A percentile compares a stretch with the other conserved stretches of the same genome.
These are phyloP conservation scores for Vanrija pseudolonga DNA, from an alignment of 1,284 basidiomycete genomes.

Conservation along the genomic window DNA sequence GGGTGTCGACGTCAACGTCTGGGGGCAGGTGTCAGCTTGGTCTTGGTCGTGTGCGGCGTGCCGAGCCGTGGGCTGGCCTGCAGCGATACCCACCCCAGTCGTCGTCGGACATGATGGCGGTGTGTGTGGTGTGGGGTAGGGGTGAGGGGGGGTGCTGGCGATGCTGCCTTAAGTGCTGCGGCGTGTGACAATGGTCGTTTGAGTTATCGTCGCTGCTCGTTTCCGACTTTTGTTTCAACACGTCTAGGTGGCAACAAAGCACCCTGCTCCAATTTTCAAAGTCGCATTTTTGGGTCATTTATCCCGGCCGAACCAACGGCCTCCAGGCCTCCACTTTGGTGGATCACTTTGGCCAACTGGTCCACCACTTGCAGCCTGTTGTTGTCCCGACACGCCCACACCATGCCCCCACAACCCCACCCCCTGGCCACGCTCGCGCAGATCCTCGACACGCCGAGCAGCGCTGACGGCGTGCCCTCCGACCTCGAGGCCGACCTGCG, in stretches of 20 bases:
- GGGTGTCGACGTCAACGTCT: slow-evolving; percentile 55
- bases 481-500: slow-evolving; percentile 82
- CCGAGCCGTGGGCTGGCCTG: background rate
- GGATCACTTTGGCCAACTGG: too few relatives aligned
- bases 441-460: slow-evolving; percentile 72
- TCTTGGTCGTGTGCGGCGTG: too few relatives aligned
- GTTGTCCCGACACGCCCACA: background rate
- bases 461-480: slow-evolving; percentile 71
- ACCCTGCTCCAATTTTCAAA: background rate
- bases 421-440: slow-evolving; percentile 79
- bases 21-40: slow-evolving; percentile 1
- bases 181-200: background rate
- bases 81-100: slow-evolving; percentile 37
- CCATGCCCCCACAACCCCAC: slow-evolving; percentile 58
- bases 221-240: slow-evolving; percentile 13
- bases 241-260: background rate
- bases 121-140: background rate
- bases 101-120: slow-evolving; percentile 36
- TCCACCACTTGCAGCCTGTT: background rate
- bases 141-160: background rate
- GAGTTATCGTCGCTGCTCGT: too few relatives aligned
- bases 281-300: background rate
- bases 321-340: slow-evolving; percentile 3
- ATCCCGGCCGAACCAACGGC: background rate
- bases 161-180: background rate